Conservation (phyloP, 139 green algal species). For the Prasinococcaceae sp. region DNA sequence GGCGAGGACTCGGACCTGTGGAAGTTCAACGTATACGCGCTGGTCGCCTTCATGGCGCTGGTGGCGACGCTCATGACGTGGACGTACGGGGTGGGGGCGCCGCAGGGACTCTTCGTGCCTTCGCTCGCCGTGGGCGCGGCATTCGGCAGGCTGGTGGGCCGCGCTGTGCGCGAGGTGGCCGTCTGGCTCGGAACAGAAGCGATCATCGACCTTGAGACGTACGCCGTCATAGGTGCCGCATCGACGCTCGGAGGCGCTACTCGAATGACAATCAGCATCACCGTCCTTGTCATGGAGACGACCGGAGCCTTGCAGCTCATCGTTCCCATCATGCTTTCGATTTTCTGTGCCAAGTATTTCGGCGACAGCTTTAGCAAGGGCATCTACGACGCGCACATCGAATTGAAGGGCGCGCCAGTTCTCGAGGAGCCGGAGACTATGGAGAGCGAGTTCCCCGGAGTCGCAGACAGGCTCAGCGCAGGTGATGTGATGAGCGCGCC, state of each 20-base stretch:
- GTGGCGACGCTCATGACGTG: conserved; percentile 37
- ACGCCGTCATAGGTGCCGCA: conserved; percentile 46
- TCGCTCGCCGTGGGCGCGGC: conserved; percentile 42
- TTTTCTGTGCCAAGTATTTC: conserved; percentile 53
- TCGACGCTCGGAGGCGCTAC: conserved; percentile 44
- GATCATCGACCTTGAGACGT: conserved; percentile 37
- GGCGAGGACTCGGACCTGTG: too few species aligned
- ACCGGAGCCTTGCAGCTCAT: conserved; percentile 41
- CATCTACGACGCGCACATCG: conserved; percentile 56
- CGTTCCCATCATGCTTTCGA: conserved; percentile 46
- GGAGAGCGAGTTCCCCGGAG: conserved; percentile 14
- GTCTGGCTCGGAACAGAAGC: neutral
- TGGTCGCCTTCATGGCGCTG: too few species aligned
- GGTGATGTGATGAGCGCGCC: conserved; percentile 37
- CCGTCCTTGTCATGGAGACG: conserved; percentile 69
- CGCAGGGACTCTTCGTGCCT: conserved; percentile 57
- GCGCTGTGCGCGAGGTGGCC: neutral
- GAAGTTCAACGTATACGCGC: too few species aligned
- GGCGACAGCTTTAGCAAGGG: conserved; percentile 35
- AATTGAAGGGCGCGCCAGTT: conserved; percentile 31
- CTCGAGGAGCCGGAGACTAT: conserved; percentile 34
- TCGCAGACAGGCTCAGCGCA: conserved; percentile 43
- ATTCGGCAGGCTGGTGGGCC: conserved; percentile 32
- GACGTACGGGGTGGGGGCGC: conserved; percentile 52
- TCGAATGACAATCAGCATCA: conserved; percentile 58